Evolutionary conservation across 352 stramenopile genomes (phyloP).

Genomic region (Elongisporangium undulatum): DNA sequence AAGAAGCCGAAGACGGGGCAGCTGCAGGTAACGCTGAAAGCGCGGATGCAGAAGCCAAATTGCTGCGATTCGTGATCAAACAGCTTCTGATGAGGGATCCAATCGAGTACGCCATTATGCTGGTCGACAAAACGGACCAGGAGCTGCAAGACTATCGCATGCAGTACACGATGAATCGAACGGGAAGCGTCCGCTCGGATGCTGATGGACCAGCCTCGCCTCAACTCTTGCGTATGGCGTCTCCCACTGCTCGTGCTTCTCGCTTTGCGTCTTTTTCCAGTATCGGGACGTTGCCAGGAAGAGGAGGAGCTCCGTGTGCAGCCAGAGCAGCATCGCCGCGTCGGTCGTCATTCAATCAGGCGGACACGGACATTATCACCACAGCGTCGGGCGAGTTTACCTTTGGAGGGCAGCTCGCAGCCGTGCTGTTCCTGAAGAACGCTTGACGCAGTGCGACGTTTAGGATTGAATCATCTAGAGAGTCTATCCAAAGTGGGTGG

Average conservation of each 20-base stretch:
- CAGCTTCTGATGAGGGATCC: conserved; percentile 37
- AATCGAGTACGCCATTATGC: conserved; percentile 33
- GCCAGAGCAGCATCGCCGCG: conserved; percentile 4
- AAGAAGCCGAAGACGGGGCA: neutral
- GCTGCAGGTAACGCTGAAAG: conserved; percentile 5
- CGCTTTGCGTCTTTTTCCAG: conserved; percentile 46
- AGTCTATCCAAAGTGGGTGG: too few relatives aligned
- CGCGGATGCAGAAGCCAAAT: conserved; percentile 6
- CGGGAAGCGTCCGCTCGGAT: conserved; percentile 13
- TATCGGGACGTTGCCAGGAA: conserved; percentile 11
- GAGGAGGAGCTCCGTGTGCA: conserved; percentile 10
- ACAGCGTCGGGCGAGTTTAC: conserved; percentile 31
- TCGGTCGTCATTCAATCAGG: conserved; percentile 26
- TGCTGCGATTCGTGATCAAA: conserved; percentile 34
- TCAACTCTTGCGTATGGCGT: conserved; percentile 14
- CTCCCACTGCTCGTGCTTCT: conserved; percentile 11
- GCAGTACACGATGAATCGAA: conserved; percentile 33
- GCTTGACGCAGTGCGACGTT: neutral
- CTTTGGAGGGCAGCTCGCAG: conserved; percentile 33
- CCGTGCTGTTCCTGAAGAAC: conserved; percentile 32
- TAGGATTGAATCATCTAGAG: too few relatives aligned
- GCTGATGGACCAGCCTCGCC: conserved; percentile 22
- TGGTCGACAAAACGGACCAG: conserved; percentile 31
- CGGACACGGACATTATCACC: conserved; percentile 24
- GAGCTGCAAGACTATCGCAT: conserved; percentile 37